phyloP scores from a whole-genome alignment of 2,329 filamentous ascomycete genomes.

The Aspergillus quadrilineatus region DNA sequence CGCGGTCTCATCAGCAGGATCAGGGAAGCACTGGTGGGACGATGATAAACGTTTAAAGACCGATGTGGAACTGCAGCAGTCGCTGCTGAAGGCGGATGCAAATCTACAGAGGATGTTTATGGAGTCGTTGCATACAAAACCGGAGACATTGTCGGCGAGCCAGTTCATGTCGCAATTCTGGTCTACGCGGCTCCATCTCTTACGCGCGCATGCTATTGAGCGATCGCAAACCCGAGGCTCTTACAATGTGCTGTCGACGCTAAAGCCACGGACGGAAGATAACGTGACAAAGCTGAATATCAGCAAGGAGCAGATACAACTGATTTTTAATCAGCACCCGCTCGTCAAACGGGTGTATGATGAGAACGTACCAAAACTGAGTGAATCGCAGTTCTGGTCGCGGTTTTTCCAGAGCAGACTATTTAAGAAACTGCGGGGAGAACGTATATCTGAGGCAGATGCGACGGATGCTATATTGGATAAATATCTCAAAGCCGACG shows the following conservation, averaged over 20 bases:
- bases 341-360: constrained; percentile 88
- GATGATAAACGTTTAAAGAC: constrained; percentile 75
- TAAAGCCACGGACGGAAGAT: constrained; percentile 76
- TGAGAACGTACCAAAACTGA: constrained; percentile 81
- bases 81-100: constrained; percentile 77
- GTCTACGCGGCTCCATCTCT: constrained; percentile 79
- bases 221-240: constrained; percentile 79
- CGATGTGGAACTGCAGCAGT: constrained; percentile 82
- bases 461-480: constrained; percentile 77
- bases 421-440: constrained; percentile 87
- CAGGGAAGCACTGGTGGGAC: constrained; percentile 64
- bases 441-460: constrained; percentile 78
- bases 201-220: constrained; percentile 89
- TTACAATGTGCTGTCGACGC: constrained; percentile 88
- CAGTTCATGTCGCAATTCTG: constrained; percentile 93
- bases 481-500: constrained; percentile 75
- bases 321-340: constrained; percentile 91
- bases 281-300: constrained; percentile 78
- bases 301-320: constrained; percentile 84
- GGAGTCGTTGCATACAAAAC: constrained; percentile 78
- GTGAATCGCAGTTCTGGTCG: constrained; percentile 83
- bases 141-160: constrained; percentile 73
- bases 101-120: constrained; percentile 79
- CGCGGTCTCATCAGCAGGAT: constrained; percentile 55
- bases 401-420: constrained; percentile 89